phyloP scores from a whole-genome alignment of 371 early-diverging fungal species.

The Mortierella sp. region DNA sequence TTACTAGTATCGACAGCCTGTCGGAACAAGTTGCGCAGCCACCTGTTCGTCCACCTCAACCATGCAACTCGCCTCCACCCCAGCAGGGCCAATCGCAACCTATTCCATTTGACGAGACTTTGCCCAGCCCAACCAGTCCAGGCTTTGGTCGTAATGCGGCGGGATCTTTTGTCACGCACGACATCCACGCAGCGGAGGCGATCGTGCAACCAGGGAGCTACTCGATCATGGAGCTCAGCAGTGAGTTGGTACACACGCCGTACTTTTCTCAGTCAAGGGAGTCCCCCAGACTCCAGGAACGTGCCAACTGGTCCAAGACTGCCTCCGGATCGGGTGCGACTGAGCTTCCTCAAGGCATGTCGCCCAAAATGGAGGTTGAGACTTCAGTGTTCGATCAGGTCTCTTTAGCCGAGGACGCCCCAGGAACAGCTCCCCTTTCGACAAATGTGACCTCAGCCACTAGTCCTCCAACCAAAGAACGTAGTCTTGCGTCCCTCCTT shows the following conservation, averaged over 20 bases:
- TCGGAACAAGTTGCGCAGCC: not conserved
- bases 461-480: slow-evolving; percentile 23
- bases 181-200: not conserved
- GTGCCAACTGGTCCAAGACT: not conserved
- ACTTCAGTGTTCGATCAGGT: slow-evolving; percentile 41
- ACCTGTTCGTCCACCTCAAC: not conserved
- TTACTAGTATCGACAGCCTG: not conserved
- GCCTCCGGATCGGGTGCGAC: not conserved
- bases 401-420: slow-evolving; percentile 32
- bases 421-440: not conserved
- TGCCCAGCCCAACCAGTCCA: slow-evolving; percentile 20
- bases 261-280: slow-evolving; percentile 33
- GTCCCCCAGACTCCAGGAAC: slow-evolving; percentile 29
- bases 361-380: slow-evolving; percentile 20
- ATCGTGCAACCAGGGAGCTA: slow-evolving; percentile 24
- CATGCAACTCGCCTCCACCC: not conserved
- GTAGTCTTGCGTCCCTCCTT: slow-evolving; percentile 39
- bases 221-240: slow-evolving; percentile 44
- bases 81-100: slow-evolving; percentile 11
- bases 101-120: slow-evolving; percentile 19
- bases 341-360: not conserved
- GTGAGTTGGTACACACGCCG: slow-evolving; percentile 19
- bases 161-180: not conserved
- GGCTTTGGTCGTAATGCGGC: slow-evolving; percentile 9
- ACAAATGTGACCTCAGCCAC: not conserved